Evolutionary conservation across 2,329 filamentous ascomycete species (phyloP), one percentile per base, ranked within the genome.

Genomic region (Arthrocladium fulminans): DNA sequence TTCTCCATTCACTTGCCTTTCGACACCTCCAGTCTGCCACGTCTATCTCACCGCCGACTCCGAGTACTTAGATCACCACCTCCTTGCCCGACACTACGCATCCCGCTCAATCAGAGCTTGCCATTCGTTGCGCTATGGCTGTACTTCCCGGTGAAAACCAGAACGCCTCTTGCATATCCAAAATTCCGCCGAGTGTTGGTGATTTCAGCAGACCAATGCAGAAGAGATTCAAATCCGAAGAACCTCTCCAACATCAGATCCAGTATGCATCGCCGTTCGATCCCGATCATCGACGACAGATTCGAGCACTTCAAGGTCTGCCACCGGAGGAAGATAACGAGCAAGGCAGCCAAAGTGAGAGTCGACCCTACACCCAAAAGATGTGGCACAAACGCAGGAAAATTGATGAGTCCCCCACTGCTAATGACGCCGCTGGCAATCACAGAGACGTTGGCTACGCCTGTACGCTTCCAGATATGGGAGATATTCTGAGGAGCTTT

Each of bases 401-500:
- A 25, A 13, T 20, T 17, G 15, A 42, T 25, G 15, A 6, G 17
- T 7, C 15, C 22, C 10, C 19, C 20, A 13, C 27, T 6, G 39
- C n/a, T n/a, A n/a, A 42, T 25, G 39, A 42, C 12, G 39, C 39
- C n/a, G 27, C 24, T 25, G 20, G 39, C 9, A 27, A 24, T n/a
- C 8, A 22, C 39, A 40, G 23, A n/a, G n/a, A 17, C 37, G 22
- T 15, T 9, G 7, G 19, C 22, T 10, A n/a, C 39, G 15, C 3
- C 3, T 7, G 13, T 8, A 23, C 39, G 10, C n/a, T 35, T 22
- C 32, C 44, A 4, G 32, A 39, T 17, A 15, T 47, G 5, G 15
- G 19, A 5, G 44, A 27, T 24, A 27, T 47, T 17, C 23, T 47
- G n/a, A 32, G 25, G 9, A 39, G 20, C 22, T 47, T 47, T 34